A percentile compares a stretch with the other conserved stretches of the same genome.
These are phyloP conservation scores for Kwoniella europaea DNA, from an alignment of 768 basidiomycete species.

Conservation along the genomic window DNA sequence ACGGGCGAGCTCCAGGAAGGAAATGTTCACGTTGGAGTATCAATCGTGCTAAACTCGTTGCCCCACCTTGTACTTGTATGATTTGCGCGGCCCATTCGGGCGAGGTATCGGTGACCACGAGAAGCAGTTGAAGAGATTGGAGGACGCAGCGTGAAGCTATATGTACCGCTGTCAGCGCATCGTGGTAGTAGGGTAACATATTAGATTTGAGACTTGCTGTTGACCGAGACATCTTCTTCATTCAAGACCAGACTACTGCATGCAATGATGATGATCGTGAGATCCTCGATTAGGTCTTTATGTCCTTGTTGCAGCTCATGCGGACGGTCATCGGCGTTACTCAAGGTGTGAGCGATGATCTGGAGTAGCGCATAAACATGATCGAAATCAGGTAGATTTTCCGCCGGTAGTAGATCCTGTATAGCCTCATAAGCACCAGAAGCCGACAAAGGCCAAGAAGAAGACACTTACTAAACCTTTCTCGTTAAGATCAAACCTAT, in stretches of 20 bases:
- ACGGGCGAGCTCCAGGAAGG: neutral
- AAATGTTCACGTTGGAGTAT: constrained; percentile 13
- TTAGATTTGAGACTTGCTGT: neutral
- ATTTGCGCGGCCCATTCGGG: neutral
- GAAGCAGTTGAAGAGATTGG: constrained; percentile 16
- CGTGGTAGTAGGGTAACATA: neutral
- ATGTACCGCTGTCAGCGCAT: neutral
- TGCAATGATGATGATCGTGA: constrained; percentile 10
- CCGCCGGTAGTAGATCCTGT: constrained; percentile 21
- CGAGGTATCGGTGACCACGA: constrained; percentile 7
- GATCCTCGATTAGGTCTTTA: neutral
- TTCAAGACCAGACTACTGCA: constrained; percentile 3
- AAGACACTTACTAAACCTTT: constrained; percentile 40
- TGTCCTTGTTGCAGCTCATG: neutral
- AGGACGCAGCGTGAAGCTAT: constrained; percentile 11
- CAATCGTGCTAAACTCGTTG: constrained; percentile 9
- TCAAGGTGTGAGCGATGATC: neutral
- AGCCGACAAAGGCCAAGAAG: neutral
- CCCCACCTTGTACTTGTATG: neutral
- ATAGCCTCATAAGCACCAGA: neutral
- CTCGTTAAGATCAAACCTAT: constrained; percentile 41
- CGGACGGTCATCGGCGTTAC: neutral
- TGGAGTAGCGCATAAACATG: constrained; percentile 6
- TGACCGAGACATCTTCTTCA: neutral
- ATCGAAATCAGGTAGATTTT: constrained; percentile 21